Percentiles rank a stretch among this genome's conserved stretches.
phyloP scores from a whole-genome alignment of 805 yeast species.

The Schwanniomyces vanrijiae region DNA sequence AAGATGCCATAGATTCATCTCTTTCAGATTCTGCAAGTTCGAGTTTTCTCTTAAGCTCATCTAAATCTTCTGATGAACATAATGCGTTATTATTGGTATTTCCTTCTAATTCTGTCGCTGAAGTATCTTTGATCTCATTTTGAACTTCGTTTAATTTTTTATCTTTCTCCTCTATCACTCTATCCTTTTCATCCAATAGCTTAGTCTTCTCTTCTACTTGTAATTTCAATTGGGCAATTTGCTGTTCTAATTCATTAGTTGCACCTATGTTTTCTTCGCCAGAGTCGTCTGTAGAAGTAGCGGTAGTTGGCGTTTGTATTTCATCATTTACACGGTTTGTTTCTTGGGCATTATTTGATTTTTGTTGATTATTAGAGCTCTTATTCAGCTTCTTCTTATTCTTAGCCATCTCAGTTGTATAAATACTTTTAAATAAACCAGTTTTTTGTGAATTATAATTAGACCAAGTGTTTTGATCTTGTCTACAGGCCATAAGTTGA shows the following conservation, averaged over 20 bases:
- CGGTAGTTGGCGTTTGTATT: not conserved
- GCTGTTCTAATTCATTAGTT: not conserved
- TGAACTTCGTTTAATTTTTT: not conserved
- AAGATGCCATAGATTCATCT: conserved; percentile 56
- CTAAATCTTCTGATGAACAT: not conserved
- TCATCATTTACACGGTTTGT: not conserved
- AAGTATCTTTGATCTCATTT: conserved; percentile 3
- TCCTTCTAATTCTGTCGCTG: not conserved
- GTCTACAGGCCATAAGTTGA: not conserved
- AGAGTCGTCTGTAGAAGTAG: not conserved
- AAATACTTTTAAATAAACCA: not conserved
- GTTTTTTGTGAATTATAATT: not conserved
- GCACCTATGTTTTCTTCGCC: not conserved
- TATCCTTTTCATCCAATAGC: not conserved
- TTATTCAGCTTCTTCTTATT: conserved; percentile 14
- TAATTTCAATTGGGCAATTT: conserved; percentile 5
- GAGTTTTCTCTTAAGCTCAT: conserved; percentile 7
- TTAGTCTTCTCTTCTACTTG: conserved; percentile 3
- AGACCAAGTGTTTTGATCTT: conserved; percentile 2
- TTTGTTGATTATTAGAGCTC: not conserved
- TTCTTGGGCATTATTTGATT: not conserved
- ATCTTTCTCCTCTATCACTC: not conserved
- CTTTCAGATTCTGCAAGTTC: conserved; percentile 47
- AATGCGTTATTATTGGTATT: not conserved
- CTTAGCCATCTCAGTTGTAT: conserved; percentile 13